A percentile compares a stretch with the other conserved stretches of the same genome.
phyloP scores from a whole-genome alignment of 768 basidiomycete species.

The Kondoa subrosea region DNA sequence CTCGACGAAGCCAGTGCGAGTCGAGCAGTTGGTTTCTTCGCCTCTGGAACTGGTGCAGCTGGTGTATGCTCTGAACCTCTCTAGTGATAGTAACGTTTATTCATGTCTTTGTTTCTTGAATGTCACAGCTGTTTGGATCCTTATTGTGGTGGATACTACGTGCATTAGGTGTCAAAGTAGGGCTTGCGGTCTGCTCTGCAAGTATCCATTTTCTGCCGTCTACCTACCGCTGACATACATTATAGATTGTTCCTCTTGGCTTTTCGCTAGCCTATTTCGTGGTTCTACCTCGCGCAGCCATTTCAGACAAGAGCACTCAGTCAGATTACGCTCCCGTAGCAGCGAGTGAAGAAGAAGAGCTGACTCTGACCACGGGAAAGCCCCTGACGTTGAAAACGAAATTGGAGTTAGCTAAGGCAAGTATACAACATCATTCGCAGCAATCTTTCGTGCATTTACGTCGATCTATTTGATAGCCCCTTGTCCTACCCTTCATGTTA shows the following conservation, averaged over 20 bases:
- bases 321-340: constrained; percentile 2
- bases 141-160: constrained; percentile 89
- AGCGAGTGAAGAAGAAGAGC: constrained; percentile 26
- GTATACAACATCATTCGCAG: too few species aligned
- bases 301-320: not conserved
- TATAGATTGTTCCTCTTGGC: constrained; percentile 60
- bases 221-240: not conserved
- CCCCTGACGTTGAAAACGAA: constrained; percentile 37
- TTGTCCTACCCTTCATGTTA: constrained; percentile 73
- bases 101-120: too few species aligned
- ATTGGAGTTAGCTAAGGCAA: constrained; percentile 56
- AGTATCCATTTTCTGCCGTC: constrained; percentile 26
- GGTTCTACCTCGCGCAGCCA: constrained; percentile 44
- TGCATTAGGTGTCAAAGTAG: constrained; percentile 60
- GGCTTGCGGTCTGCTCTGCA: constrained; percentile 69
- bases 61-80: too few species aligned
- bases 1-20: constrained; percentile 48
- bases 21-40: constrained; percentile 77
- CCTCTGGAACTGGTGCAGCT: constrained; percentile 84
- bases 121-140: too few species aligned
- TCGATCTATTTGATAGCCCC: too few species aligned
- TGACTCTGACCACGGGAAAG: constrained; percentile 34
- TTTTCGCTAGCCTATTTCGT: constrained; percentile 62
- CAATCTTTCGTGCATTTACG: too few species aligned
- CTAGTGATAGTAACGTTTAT: too few species aligned